Percentiles rank a stretch among this genome's conserved stretches.
These are phyloP conservation scores for Sporodiniella umbellata DNA, from an alignment of 371 early-diverging fungal genomes.

Conservation along the genomic window DNA sequence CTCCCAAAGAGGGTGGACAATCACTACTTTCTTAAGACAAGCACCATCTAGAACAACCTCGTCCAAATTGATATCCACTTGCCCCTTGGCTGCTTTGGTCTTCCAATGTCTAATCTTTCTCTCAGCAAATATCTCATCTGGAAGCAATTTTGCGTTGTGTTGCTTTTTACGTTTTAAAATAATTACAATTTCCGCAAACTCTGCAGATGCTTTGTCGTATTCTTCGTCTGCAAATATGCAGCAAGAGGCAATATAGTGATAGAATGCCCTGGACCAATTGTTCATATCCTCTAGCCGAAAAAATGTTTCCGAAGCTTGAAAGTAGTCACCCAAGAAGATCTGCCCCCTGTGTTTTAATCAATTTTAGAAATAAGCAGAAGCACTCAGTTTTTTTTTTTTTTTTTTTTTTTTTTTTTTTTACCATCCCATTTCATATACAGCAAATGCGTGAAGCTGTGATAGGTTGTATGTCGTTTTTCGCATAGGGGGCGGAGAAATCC, in stretches of 20 bases:
- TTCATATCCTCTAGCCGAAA: conserved; percentile 48
- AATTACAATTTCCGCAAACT: conserved; percentile 39
- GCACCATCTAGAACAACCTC: conserved; percentile 23
- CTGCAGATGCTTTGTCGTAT: conserved; percentile 44
- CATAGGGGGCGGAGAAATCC: not conserved
- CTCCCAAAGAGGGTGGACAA: conserved; percentile 47
- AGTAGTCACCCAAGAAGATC: conserved; percentile 49
- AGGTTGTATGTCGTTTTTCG: conserved; percentile 23
- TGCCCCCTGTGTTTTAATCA: too few relatives aligned
- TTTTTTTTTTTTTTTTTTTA: too few relatives aligned
- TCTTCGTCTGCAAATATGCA: conserved; percentile 52
- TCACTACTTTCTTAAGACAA: conserved; percentile 24
- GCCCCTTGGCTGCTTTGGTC: conserved; percentile 6
- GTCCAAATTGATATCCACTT: not conserved
- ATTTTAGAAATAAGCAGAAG: too few relatives aligned
- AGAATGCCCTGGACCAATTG: conserved; percentile 51
- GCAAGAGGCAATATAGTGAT: conserved; percentile 52
- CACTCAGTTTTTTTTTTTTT: too few relatives aligned
- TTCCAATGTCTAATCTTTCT: conserved; percentile 42
- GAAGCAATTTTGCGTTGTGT: conserved; percentile 31
- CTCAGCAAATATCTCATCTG: conserved; percentile 47
- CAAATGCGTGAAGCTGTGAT: conserved; percentile 38
- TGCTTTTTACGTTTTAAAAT: conserved; percentile 35
- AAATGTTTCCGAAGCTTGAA: conserved; percentile 48
- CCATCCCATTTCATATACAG: conserved; percentile 53